Base-by-base conservation (phyloP, 805 yeast genomes). In the Sungouiozyma ichnusensis region DNA sequence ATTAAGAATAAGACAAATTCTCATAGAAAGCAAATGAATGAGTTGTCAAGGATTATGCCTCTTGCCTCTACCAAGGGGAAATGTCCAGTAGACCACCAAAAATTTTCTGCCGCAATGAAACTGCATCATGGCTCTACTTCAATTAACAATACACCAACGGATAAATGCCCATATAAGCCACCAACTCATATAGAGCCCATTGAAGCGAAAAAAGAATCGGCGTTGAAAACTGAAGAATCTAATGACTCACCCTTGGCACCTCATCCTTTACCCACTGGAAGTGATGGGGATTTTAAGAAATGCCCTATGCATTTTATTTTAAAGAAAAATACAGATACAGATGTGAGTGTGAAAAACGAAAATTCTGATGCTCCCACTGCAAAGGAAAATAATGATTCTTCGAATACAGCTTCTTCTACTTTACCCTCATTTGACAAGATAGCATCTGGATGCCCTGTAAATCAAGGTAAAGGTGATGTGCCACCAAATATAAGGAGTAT, bases 391-490 rank as follows among this genome's bases (percentile, higher is more conserved):
- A 24, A 24, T 24, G 29, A 24, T 7, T 11, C 29, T 11, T 24
- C 29, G 29, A 24, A 24, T 24, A 24, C 29, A 7, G 9, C 29
- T 24, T 24, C 29, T 24, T 24, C 29, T 27, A 2, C 39, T 13
- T 41, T 56, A 32, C 61, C 61, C 3, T 50, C 61, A 3, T 53
- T 54, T 37, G 51, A 52, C 17, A 51, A 51, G 31, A 35, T 56
- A 5, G 44, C 57, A 7, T 49, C 58, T 14, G 54, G 48, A 43
- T 59, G 62, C 39, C 63, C 64, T 33, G 54, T 57, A 11, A 43
- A 47, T 7, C 59, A 52, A 35, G 47, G 43, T 17, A 27, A 35
- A 6, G 45, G 19, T n/a, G 31, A 16, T 11, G 33, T 18, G 15
- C 16, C 15, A 15, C 24, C 20, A 35, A 18, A 20, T 15, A 16